These are phyloP conservation scores for Fusarium temperatum DNA, from an alignment of 2,329 filamentous ascomycete genomes.

Conservation along the genomic window DNA sequence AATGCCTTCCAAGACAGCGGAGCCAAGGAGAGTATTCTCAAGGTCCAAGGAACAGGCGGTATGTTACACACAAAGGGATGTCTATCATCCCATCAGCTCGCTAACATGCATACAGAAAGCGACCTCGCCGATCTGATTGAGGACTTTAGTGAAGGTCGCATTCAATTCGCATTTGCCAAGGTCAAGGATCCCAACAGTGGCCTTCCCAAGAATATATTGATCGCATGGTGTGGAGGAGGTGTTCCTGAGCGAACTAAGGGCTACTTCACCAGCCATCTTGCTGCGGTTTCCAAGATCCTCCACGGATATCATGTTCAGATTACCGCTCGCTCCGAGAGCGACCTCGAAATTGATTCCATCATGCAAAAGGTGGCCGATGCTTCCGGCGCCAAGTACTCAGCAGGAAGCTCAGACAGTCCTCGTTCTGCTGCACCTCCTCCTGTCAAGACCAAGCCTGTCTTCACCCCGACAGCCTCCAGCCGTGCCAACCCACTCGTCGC, in stretches of 20 bases:
- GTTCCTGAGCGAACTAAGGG: slow-evolving; percentile 99
- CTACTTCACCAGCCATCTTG: slow-evolving; percentile 95
- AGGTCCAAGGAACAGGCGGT: slow-evolving; percentile 93
- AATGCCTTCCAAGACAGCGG: slow-evolving; percentile 91
- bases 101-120: slow-evolving; percentile 70
- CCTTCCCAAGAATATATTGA: slow-evolving; percentile 90
- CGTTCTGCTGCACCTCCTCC: slow-evolving; percentile 69
- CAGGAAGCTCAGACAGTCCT: slow-evolving; percentile 66
- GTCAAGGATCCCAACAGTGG: slow-evolving; percentile 92
- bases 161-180: slow-evolving; percentile 97
- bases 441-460: slow-evolving; percentile 88
- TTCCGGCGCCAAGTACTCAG: slow-evolving; percentile 93
- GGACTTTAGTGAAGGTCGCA: slow-evolving; percentile 94
- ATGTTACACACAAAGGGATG: slow-evolving; percentile 34
- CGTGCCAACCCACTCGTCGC: slow-evolving; percentile 72
- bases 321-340: slow-evolving; percentile 89
- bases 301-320: slow-evolving; percentile 99
- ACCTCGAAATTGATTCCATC: slow-evolving; percentile 87
- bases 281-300: slow-evolving; percentile 88
- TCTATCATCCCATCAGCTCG: neutral
- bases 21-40: slow-evolving; percentile 91
- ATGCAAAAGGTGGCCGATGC: slow-evolving; percentile 94
- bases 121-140: slow-evolving; percentile 90
- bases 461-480: slow-evolving; percentile 75
- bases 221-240: slow-evolving; percentile 97